These are phyloP conservation scores for Lasiodiplodia sp. DNA, from an alignment of 2,329 filamentous ascomycete species.

Conservation along the genomic window DNA sequence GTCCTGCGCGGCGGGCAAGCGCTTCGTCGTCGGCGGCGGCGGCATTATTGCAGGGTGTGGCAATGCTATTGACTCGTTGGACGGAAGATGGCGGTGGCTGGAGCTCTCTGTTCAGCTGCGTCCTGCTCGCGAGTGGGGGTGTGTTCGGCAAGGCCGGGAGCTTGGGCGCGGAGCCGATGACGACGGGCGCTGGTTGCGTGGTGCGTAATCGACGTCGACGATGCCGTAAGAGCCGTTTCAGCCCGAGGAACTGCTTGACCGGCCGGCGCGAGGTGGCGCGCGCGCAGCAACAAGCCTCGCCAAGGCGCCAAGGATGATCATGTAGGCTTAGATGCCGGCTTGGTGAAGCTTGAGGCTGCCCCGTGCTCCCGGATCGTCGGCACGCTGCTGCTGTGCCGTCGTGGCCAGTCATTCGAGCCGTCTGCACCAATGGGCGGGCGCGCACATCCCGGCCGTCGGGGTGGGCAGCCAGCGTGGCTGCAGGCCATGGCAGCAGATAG, in stretches of 20 bases:
- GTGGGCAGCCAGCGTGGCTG: background rate
- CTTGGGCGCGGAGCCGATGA: background rate
- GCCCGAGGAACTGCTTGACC: background rate
- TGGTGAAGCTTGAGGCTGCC: constrained; percentile 18
- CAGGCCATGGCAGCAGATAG: background rate
- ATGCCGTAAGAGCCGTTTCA: constrained; percentile 25
- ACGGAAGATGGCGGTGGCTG: background rate
- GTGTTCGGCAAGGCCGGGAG: background rate
- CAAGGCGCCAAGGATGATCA: constrained; percentile 15
- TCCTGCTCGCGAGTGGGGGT: background rate
- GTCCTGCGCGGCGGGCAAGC: constrained; percentile 52
- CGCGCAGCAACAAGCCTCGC: constrained; percentile 11
- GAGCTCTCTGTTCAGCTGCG: background rate
- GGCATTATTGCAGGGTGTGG: background rate
- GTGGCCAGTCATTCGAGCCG: background rate
- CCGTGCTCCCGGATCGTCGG: constrained; percentile 12
- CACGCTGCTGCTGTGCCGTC: constrained; percentile 2
- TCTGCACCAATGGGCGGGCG: background rate
- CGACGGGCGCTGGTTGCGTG: background rate
- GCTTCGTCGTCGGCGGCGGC: constrained; percentile 48
- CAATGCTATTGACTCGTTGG: background rate
- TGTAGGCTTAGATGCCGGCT: constrained; percentile 12
- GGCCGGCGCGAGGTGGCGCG: background rate
- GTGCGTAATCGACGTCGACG: constrained; percentile 25
- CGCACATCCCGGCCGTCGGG: background rate